Evolutionary conservation across 345 rosid species (phyloP).

Genomic region (Euphorbia pulcherrima): DNA sequence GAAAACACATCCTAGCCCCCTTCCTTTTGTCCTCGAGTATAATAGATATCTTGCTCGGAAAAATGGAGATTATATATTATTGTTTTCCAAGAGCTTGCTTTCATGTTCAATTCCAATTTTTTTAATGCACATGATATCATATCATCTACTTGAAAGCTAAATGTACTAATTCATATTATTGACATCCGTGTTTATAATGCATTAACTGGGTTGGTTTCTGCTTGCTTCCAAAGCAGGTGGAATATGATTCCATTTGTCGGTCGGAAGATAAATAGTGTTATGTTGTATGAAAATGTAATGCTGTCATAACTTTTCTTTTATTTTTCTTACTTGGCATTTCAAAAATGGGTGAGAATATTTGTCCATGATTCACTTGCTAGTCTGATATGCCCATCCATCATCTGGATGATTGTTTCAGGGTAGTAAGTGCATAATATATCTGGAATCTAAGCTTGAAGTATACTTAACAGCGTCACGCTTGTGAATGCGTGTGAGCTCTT

Average conservation of each 20-base stretch:
- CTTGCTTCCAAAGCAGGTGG: background rate
- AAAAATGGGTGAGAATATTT: background rate
- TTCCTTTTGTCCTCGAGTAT: background rate
- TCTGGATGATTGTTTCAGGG: background rate
- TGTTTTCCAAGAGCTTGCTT: background rate
- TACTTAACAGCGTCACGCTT: background rate
- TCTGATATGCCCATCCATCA: background rate
- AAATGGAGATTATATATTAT: conserved; percentile 1
- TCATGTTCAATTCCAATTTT: too few species aligned
- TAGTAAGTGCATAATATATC: background rate
- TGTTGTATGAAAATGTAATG: too few species aligned
- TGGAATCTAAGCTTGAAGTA: background rate
- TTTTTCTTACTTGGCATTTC: too few species aligned
- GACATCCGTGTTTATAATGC: background rate
- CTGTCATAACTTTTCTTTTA: conserved; percentile 50
- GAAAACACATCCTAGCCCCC: background rate
- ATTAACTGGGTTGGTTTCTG: background rate
- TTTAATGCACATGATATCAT: background rate
- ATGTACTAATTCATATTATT: background rate
- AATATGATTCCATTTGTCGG: too few species aligned
- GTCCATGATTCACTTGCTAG: background rate
- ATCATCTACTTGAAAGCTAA: background rate
- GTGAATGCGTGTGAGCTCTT: background rate
- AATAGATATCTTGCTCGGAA: background rate
- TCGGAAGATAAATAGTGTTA: too few species aligned